Evolutionary conservation across 345 rosid species (phyloP).

Genomic region (Lepidium africanum): DNA sequence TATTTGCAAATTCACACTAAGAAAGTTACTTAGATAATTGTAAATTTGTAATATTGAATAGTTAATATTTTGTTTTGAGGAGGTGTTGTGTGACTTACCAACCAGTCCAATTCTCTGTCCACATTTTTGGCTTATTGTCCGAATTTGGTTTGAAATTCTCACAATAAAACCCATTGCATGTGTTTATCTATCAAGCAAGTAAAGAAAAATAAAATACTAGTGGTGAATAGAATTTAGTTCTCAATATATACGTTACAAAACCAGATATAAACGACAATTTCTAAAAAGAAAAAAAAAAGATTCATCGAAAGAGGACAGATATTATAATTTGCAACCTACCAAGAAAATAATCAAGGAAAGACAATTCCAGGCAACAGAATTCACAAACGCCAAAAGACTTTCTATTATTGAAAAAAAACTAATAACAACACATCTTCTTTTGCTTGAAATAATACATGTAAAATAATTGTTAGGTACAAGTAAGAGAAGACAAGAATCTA

Average conservation of each 20-base stretch:
- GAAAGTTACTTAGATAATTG: background rate
- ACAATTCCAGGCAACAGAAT: background rate
- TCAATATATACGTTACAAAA: background rate
- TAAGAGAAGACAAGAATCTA: background rate
- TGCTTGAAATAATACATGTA: background rate
- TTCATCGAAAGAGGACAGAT: background rate
- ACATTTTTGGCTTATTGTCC: conserved; percentile 70
- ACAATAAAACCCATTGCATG: conserved; percentile 91
- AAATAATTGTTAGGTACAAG: background rate
- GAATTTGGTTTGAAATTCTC: conserved; percentile 64
- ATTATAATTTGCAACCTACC: background rate
- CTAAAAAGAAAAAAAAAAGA: background rate
- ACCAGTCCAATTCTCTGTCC: conserved; percentile 96
- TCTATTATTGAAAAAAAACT: background rate
- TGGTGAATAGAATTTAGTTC: background rate
- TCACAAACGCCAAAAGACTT: background rate
- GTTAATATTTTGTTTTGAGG: background rate
- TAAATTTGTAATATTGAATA: background rate
- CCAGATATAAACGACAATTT: background rate
- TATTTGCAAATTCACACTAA: background rate
- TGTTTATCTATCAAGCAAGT: conserved; percentile 42
- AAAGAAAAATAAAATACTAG: background rate
- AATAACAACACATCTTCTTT: conserved; percentile 2
- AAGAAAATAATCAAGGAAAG: background rate
- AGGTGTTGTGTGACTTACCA: conserved; percentile 45